These are phyloP conservation scores for Craterostigma plantagineum DNA, from an alignment of 257 asterid species.

Conservation along the genomic window DNA sequence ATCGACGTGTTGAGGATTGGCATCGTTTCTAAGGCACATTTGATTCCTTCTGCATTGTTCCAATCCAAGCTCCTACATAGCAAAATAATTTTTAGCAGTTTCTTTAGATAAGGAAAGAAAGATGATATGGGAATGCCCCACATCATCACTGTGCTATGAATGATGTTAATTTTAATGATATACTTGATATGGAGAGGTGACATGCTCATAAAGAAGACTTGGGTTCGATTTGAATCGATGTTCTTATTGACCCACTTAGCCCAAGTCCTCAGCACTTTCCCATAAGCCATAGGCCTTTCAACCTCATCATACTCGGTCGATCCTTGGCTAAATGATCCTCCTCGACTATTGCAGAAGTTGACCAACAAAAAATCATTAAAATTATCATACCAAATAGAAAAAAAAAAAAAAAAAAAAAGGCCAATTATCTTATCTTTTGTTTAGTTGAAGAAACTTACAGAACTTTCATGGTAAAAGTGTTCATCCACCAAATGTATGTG, in stretches of 20 bases:
- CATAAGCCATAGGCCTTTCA: conserved; percentile 4
- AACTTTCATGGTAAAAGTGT: conserved; percentile 4
- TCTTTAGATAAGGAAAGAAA: too few relatives aligned
- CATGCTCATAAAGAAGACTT: conserved; percentile 9
- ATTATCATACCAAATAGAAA: too few relatives aligned
- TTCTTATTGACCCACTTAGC: conserved; percentile 4
- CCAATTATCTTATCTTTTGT: too few relatives aligned
- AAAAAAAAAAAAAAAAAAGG: too few relatives aligned
- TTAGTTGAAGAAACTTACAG: too few relatives aligned
- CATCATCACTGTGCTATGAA: too few relatives aligned
- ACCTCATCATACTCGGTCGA: conserved; percentile 6
- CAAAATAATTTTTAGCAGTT: too few relatives aligned
- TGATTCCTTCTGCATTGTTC: conserved; percentile 6
- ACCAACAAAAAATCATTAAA: too few relatives aligned
- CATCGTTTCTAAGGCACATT: conserved; percentile 4
- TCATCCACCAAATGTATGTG: conserved; percentile 10
- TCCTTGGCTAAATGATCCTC: conserved; percentile 3
- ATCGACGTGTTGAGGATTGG: conserved; percentile 7
- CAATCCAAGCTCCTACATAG: conserved; percentile 5
- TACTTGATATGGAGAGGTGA: conserved; percentile 9
- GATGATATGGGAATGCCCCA: too few relatives aligned
- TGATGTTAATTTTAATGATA: too few relatives aligned
- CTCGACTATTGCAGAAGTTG: too few relatives aligned
- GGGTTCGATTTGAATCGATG: conserved; percentile 2
- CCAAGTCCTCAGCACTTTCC: conserved; percentile 6